Evolutionary conservation across 2,329 filamentous ascomycete species (phyloP), one percentile per base, ranked within the genome.

Genomic region (Clarireedia hainanense): DNA sequence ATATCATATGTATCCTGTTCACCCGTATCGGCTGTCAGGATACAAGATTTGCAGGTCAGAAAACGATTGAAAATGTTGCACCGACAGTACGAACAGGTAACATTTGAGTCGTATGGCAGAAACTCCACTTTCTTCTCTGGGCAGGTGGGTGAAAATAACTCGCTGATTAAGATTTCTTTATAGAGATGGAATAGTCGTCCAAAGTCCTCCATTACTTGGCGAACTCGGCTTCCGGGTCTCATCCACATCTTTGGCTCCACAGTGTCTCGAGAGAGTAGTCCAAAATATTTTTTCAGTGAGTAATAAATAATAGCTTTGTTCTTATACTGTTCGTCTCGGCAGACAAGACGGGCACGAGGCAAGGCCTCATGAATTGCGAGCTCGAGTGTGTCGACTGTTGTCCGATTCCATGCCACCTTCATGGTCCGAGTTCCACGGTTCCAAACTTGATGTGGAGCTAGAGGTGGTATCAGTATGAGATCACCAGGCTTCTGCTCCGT

Each of bases 61-160:
- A 99, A 99, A 3, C 91, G 82, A 70, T 99, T 99, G 78, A 97
- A 97, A 55, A 99, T 95, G 67, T 97, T 97, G 60, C 89, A 88
- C 46, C 94, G 80, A 69, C 94, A 99, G 71, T 96, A 99, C 3
- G 92, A 92, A 70, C 94, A 99, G 6, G 91, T 96, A 49, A 99
- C 84, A 67, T 91, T 92, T 56, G 90, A 90, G 71, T 96, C 91
- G 64, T 89, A 97, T 0, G 85, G 80, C 6, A 96, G 71, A 59
- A 83, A 84, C 64, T 97, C 90, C 3, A 89, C 76, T 24, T 86
- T 76, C 59, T 79, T 85, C 60, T 91, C 85, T 1, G 77, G 74
- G 2, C 72, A 63, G 43, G 79, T 84, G 12, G 78, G 80, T 0
- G 81, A 82, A 67, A 96, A 96, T 74, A 88, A 89, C 69, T 99